Evolutionary conservation across 225 moss, liverwort and hornwort species (phyloP).

Genomic region (Anthoceros angustus): DNA sequence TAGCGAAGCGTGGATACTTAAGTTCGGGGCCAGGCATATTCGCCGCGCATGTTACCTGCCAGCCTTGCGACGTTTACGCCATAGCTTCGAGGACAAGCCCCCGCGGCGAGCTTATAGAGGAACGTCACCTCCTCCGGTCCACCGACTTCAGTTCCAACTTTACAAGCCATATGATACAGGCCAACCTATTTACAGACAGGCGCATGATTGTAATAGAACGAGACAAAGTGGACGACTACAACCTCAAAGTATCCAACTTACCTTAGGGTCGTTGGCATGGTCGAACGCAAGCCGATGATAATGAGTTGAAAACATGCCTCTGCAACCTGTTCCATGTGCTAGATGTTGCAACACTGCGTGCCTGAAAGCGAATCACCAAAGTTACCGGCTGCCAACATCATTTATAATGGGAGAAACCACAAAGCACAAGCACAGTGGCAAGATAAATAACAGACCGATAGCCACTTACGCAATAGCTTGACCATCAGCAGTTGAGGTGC

Average conservation of each 20-base stretch:
- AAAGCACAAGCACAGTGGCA: constrained; percentile 5
- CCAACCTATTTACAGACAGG: constrained; percentile 31
- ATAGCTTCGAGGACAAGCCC: constrained; percentile 95
- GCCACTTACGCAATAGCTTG: constrained; percentile 91
- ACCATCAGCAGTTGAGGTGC: constrained; percentile 96
- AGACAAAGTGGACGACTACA: neutral
- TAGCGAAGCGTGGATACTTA: too few species aligned
- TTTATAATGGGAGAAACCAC: neutral
- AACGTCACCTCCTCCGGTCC: constrained; percentile 87
- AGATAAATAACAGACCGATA: constrained; percentile 5
- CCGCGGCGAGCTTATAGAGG: constrained; percentile 69
- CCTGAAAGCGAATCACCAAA: constrained; percentile 21
- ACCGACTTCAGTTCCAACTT: constrained; percentile 54
- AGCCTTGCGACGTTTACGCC: constrained; percentile 98
- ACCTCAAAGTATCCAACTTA: constrained; percentile 16
- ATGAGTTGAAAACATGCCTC: constrained; percentile 96
- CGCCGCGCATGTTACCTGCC: constrained; percentile 19
- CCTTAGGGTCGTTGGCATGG: constrained; percentile 43
- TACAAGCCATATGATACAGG: constrained; percentile 90
- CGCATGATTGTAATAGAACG: neutral
- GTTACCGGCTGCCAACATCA: neutral
- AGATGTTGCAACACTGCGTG: constrained; percentile 67
- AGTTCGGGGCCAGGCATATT: too few species aligned
- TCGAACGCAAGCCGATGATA: constrained; percentile 88
- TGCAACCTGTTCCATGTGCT: constrained; percentile 56